phyloP scores from a whole-genome alignment of 1,284 basidiomycete species.

The Golubevia sp. region DNA sequence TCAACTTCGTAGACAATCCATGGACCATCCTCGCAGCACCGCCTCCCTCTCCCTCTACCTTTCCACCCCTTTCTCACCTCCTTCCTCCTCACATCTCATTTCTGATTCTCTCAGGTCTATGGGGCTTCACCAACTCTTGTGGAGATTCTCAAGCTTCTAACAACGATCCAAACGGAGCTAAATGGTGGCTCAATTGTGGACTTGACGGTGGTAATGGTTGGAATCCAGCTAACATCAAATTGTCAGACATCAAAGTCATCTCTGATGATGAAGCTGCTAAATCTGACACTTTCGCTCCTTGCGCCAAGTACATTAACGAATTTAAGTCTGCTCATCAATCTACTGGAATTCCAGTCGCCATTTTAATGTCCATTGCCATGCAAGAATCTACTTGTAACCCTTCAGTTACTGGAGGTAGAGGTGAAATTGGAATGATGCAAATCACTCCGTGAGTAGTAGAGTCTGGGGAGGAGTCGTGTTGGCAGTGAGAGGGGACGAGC shows the following conservation, averaged over 20 bases:
- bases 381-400: conserved; percentile 2
- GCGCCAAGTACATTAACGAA: not conserved
- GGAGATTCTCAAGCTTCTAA: conserved; percentile 16
- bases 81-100: too few relatives aligned
- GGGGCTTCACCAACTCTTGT: not conserved
- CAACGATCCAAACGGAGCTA: conserved; percentile 33
- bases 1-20: too few relatives aligned
- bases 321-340: not conserved
- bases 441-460: too few relatives aligned
- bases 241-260: conserved; percentile 34
- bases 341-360: not conserved
- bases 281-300: not conserved
- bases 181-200: conserved; percentile 45
- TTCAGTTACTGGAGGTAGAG: not conserved
- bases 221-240: conserved; percentile 30
- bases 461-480: too few relatives aligned
- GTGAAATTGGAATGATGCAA: conserved; percentile 1
- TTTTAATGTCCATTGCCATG: not conserved
- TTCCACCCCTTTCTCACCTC: too few relatives aligned
- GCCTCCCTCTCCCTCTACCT: too few relatives aligned
- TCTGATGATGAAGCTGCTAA: conserved; percentile 19
- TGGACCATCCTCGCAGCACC: too few relatives aligned
- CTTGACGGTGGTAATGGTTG: conserved; percentile 21
- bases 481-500: too few relatives aligned
- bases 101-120: too few relatives aligned